Percentiles rank a stretch among this genome's conserved stretches.
These are phyloP conservation scores for Truncatella angustata DNA, from an alignment of 2,329 filamentous ascomycete genomes.

Conservation along the genomic window DNA sequence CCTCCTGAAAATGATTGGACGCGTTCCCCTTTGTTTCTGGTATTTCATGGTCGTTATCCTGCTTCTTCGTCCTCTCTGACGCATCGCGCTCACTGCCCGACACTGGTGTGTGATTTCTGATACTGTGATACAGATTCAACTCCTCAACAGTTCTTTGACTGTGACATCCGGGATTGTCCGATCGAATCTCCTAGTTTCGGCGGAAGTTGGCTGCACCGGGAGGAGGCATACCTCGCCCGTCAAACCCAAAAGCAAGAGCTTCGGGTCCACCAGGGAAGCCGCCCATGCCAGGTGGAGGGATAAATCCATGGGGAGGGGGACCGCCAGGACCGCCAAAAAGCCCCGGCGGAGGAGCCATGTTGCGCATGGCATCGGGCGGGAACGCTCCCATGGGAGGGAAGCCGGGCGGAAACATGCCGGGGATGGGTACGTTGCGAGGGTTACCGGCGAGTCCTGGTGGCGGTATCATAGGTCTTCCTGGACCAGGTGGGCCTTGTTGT, in stretches of 20 bases:
- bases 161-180: neutral
- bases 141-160: neutral
- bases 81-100: too few species aligned
- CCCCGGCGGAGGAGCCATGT: conserved; percentile 55
- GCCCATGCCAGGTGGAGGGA: conserved; percentile 54
- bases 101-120: too few species aligned
- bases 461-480: conserved; percentile 53
- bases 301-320: conserved; percentile 43
- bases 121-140: too few species aligned
- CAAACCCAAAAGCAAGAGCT: conserved; percentile 50
- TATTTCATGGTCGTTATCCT: too few species aligned
- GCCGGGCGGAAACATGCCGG: conserved; percentile 61
- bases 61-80: too few species aligned
- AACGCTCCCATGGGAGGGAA: conserved; percentile 47
- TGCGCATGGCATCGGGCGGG: conserved; percentile 50
- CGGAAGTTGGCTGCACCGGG: conserved; percentile 40
- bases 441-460: conserved; percentile 55
- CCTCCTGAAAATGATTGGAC: too few species aligned
- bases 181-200: conserved; percentile 18
- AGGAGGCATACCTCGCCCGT: conserved; percentile 54
- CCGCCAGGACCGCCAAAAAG: conserved; percentile 40
- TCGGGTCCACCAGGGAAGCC: conserved; percentile 54
- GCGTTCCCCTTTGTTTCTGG: too few species aligned
- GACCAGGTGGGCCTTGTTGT: conserved; percentile 43
- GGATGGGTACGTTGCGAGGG: conserved; percentile 47